Percentiles rank a stretch among this genome's conserved stretches.
Evolutionary conservation across 2,329 filamentous ascomycete genomes (phyloP).

Genomic region (Xylogone sp.): DNA sequence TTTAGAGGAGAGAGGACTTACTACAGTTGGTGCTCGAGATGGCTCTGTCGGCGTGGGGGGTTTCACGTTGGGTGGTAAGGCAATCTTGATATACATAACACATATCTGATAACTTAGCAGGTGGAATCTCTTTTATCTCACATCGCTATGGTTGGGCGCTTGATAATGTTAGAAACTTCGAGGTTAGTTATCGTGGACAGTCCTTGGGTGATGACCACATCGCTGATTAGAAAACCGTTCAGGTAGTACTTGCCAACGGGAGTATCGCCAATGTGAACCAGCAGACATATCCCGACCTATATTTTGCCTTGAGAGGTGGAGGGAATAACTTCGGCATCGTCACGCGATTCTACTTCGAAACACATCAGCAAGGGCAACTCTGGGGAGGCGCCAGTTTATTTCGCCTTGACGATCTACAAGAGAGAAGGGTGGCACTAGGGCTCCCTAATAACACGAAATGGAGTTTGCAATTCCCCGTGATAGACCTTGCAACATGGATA

Average conservation of each 20-base stretch:
- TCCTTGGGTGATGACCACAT: background rate
- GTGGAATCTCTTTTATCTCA: slow-evolving; percentile 12
- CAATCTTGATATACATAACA: background rate
- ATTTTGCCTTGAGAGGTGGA: slow-evolving; percentile 51
- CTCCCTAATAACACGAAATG: no score
- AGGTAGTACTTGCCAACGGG: slow-evolving; percentile 41
- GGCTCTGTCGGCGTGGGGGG: slow-evolving; percentile 11
- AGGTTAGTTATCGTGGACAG: slow-evolving; percentile 2
- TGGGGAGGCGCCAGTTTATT: no score
- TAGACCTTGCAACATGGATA: no score
- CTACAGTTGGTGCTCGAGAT: slow-evolving; percentile 11
- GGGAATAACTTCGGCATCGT: slow-evolving; percentile 53
- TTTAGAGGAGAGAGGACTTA: slow-evolving; percentile 6
- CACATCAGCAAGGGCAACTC: slow-evolving; percentile 7
- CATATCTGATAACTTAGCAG: background rate
- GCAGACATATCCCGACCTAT: slow-evolving; percentile 43
- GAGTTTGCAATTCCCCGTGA: no score
- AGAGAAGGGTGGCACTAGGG: no score
- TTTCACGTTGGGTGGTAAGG: slow-evolving; percentile 10
- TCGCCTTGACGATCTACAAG: no score
- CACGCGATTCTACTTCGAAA: slow-evolving; percentile 41
- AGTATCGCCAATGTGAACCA: slow-evolving; percentile 40
- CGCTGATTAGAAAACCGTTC: no score
- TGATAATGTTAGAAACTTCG: slow-evolving; percentile 14
- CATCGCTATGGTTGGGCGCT: slow-evolving; percentile 10